These are phyloP conservation scores for Aegilops speltoides DNA, from an alignment of 176 grass and related monocot species.

Conservation along the genomic window DNA sequence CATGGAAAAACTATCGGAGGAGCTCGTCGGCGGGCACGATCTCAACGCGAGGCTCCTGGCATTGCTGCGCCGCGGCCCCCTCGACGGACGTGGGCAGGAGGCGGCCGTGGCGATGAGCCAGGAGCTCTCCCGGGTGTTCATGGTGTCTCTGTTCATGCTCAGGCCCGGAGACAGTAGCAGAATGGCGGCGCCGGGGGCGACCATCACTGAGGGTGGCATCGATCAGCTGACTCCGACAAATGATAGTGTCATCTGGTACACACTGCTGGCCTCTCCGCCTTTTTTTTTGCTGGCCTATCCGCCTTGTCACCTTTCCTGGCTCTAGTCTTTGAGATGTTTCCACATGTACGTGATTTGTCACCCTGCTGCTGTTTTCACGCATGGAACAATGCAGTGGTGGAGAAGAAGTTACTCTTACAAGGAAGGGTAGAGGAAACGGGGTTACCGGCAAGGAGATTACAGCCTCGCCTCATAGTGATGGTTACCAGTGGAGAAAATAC, in stretches of 20 bases:
- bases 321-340: no score
- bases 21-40: slow-evolving; percentile 24
- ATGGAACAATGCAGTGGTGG: not conserved
- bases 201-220: not conserved
- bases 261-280: not conserved
- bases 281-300: no score
- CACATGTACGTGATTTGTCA: no score
- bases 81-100: slow-evolving; percentile 16
- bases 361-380: not conserved
- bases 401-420: not conserved
- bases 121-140: slow-evolving; percentile 37
- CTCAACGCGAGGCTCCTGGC: slow-evolving; percentile 14
- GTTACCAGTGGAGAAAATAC: slow-evolving; percentile 48
- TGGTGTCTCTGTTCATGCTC: slow-evolving; percentile 30
- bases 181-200: not conserved
- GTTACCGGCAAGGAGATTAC: slow-evolving; percentile 18
- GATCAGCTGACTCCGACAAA: not conserved
- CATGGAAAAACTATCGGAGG: not conserved
- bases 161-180: not conserved
- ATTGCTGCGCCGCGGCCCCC: not conserved
- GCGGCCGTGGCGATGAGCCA: slow-evolving; percentile 8
- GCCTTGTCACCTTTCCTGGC: no score
- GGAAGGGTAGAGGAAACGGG: not conserved
- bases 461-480: slow-evolving; percentile 31
- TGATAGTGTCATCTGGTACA: slow-evolving; percentile 21